Evolutionary conservation across 768 basidiomycete genomes (phyloP).

Genomic region (Leccinum subgranulosum): DNA sequence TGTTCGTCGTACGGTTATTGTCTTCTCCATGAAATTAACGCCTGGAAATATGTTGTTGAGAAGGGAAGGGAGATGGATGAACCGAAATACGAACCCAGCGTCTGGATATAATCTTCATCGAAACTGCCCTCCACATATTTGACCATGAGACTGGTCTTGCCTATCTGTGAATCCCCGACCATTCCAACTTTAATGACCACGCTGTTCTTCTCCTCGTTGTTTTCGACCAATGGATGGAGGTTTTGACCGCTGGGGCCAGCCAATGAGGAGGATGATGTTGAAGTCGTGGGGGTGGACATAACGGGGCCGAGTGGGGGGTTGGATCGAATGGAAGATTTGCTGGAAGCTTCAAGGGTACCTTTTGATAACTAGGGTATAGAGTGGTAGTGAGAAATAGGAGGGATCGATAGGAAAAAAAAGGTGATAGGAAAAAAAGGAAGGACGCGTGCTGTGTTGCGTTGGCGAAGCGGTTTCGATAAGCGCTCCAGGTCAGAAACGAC

Average conservation of each 20-base stretch:
- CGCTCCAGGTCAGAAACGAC: conserved; percentile 30
- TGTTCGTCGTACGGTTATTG: conserved; percentile 95
- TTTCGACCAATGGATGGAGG: conserved; percentile 48
- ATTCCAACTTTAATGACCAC: conserved; percentile 99
- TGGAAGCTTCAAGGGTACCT: conserved; percentile 16
- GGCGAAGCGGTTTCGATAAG: conserved; percentile 34
- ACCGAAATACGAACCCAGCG: conserved; percentile 66
- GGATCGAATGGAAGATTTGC: conserved; percentile 20
- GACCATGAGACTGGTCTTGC: conserved; percentile 99
- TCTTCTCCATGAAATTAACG: conserved; percentile 99
- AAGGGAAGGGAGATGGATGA: not conserved
- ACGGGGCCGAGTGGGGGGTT: conserved; percentile 14
- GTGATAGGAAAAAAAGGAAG: conserved; percentile 33
- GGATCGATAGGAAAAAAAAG: conserved; percentile 29
- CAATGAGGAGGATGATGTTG: conserved; percentile 41
- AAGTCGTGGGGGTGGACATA: conserved; percentile 52
- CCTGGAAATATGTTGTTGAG: conserved; percentile 40
- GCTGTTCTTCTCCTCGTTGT: conserved; percentile 77
- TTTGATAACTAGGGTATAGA: conserved; percentile 25
- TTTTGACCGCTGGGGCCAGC: conserved; percentile 55
- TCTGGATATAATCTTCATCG: conserved; percentile 99
- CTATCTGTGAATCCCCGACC: conserved; percentile 99
- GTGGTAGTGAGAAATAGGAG: conserved; percentile 23
- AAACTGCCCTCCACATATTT: conserved; percentile 99
- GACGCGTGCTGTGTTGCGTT: conserved; percentile 35